Conservation (phyloP, 495 filamentous ascomycete genomes). For the Penicillium fimorum region DNA sequence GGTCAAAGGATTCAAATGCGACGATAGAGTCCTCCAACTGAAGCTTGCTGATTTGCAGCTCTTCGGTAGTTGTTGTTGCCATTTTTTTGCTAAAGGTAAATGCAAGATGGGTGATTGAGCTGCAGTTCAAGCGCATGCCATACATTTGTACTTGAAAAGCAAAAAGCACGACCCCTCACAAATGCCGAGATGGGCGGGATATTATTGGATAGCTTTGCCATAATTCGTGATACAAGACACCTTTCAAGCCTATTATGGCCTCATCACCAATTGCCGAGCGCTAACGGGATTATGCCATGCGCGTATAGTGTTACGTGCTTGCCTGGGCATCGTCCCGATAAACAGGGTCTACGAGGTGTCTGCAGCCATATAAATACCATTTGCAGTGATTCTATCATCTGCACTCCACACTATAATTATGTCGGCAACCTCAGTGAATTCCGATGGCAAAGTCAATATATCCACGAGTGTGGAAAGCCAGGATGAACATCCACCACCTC, state of each 20-base stretch:
- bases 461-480: background rate
- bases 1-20: constrained; percentile 64
- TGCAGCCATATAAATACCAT: too few relatives aligned
- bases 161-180: constrained; percentile 12
- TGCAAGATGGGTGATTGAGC: background rate
- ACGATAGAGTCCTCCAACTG: constrained; percentile 7
- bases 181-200: constrained; percentile 8
- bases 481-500: background rate
- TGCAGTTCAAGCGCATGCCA: background rate
- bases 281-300: constrained; percentile 14
- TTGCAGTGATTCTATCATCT: background rate
- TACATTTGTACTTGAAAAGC: background rate
- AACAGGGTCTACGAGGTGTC: background rate
- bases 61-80: constrained; percentile 9
- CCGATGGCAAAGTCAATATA: background rate
- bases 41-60: constrained; percentile 4
- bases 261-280: background rate
- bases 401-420: background rate
- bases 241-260: background rate
- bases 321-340: background rate
- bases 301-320: constrained; percentile 13
- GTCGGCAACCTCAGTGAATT: background rate
- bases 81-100: constrained; percentile 1
- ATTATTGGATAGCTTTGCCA: background rate
- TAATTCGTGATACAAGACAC: background rate